Base-by-base conservation (phyloP, 495 filamentous ascomycete genomes). In the Endocarpon pusillum region DNA sequence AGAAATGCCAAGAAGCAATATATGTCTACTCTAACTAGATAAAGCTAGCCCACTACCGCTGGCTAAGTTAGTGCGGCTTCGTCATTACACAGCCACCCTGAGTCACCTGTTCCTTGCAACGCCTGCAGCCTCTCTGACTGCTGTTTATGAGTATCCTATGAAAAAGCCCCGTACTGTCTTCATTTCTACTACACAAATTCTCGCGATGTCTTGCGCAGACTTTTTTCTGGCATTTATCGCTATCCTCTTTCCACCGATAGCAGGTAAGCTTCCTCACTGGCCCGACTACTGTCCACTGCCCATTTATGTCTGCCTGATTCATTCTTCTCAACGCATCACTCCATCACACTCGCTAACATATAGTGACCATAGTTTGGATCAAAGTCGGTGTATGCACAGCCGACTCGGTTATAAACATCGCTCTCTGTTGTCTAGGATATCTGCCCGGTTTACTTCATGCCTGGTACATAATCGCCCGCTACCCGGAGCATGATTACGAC, bases 401-500 rank as follows among this genome's bases (percentile, higher is more conserved):
- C 25, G 91, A 96, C 66, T 82, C 77, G 19, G 42, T 96, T 49
- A 94, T 97, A 65, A 96, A 96, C 62, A 70, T 97, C 54, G 77
- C 82, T 34, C 82, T 97, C 42, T 86, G 78, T 59, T 59, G 70
- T 31, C 78, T 97, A 28, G 87, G 91, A 54, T 91, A 71, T 55
- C 61, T 97, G 41, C 89, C 89, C 15, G 89, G 89, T 34, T 73
- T 96, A 17, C 56, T 97, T 4, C 89, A 97, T 57, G 69, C 89
- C 49, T 96, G 86, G 86, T 97, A 96, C 71, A 94, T 97, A 57
- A 93, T 97, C 62, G 61, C 77, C 49, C 77, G 78, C 50, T 82
- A 78, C 53, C 91, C 91, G 18, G 86, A 94, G 20, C 58, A 61
- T 4, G 53, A 63, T 33, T 52, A 54, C 10, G 64, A 67, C 39